Evolutionary conservation across 257 asterid species (phyloP).

Genomic region (Plectranthus barbatus): DNA sequence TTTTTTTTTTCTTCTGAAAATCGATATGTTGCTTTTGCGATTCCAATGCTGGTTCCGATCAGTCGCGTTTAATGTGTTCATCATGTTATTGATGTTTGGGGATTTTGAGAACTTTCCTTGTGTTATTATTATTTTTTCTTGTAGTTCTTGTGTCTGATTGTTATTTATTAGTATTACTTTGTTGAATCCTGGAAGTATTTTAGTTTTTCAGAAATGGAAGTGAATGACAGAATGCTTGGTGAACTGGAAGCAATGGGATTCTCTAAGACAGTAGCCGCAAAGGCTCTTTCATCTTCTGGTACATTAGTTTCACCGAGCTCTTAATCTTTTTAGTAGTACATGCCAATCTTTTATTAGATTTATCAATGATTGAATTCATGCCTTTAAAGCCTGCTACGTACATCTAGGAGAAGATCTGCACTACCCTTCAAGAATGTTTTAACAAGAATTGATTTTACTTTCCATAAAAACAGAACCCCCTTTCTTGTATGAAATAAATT

Average conservation of each 20-base stretch:
- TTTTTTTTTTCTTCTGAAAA: not conserved
- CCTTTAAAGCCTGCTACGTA: not conserved
- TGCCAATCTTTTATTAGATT: not conserved
- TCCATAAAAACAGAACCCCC: no score
- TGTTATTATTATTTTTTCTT: not conserved
- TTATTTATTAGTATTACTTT: not conserved
- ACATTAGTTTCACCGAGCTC: slow-evolving; percentile 2
- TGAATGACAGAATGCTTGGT: slow-evolving; percentile 38
- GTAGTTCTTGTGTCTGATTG: not conserved
- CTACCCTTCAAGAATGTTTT: no score
- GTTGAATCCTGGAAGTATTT: not conserved
- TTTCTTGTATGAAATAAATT: no score
- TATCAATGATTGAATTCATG: not conserved
- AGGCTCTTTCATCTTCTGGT: slow-evolving; percentile 60
- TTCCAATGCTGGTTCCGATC: not conserved
- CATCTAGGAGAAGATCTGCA: no score
- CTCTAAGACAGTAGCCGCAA: slow-evolving; percentile 38
- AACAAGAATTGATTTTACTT: no score
- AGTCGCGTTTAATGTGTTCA: not conserved
- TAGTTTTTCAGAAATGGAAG: slow-evolving; percentile 32
- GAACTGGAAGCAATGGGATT: slow-evolving; percentile 75
- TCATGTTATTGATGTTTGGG: not conserved
- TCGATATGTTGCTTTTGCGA: not conserved
- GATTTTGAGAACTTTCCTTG: not conserved
- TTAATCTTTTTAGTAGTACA: not conserved